Base-by-base conservation (phyloP, 768 basidiomycete genomes). In the Boletus patriciae region DNA sequence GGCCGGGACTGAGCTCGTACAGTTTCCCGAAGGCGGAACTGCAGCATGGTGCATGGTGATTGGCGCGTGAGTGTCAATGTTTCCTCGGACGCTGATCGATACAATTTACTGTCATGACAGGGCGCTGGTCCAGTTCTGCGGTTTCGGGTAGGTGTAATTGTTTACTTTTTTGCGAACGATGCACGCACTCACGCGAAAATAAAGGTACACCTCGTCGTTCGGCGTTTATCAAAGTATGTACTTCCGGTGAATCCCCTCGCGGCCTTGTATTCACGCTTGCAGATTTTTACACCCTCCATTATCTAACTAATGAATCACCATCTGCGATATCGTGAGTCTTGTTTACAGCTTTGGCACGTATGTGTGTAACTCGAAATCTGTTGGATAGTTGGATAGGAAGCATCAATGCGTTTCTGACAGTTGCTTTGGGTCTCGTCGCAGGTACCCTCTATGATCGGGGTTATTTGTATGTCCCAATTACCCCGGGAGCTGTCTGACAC, bases 401-500 rank as follows among this genome's bases (percentile, higher is more conserved):
- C 27, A 62, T 76, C 18, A 79, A 82, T 58, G 62, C 76, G 1
- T 76, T 78, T 45, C 65, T 81, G 12, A 57, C 72, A 18, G 60
- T 77, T 21, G 63, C 67, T 0, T 57, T 69, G n/a, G 74, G 80
- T 16, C 53, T 79, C 12, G 33, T 81, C 37, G 65, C 77, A 6
- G 83, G 83, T 3, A 63, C 73, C 48, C 73, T 77, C 9, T 80
- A 78, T 58, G 83, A 84, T 51, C 72, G 72, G n/a, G 83, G 83
- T 52, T 78, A 80, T 68, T 82, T 80, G 78, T 79, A 55, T 18
- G 66, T 58, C 27, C 3, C 5, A 12, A 21, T 4, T 2, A 31
- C 11, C 8, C 47, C n/a, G 1, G 7, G 7, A 8, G 12, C 23
- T 16, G 33, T 37, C 34, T 1, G 40, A 25, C 1, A 8, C 34